A percentile compares a stretch with the other conserved stretches of the same genome.
Evolutionary conservation across 768 basidiomycete species (phyloP).

Genomic region (Amanita molliuscula): DNA sequence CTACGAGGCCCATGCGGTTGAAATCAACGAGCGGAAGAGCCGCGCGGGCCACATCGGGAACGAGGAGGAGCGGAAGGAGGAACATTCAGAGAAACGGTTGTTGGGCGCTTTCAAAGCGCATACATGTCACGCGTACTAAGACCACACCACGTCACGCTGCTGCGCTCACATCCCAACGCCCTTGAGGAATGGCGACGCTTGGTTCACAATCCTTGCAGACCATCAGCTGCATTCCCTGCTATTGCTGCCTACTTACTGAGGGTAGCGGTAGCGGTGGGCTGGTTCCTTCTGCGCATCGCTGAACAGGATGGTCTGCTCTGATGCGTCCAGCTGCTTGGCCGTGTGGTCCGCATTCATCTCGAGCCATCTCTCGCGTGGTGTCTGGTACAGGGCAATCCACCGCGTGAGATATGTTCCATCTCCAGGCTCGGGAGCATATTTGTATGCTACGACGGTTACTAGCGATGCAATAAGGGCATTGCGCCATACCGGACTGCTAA

Average conservation of each 20-base stretch:
- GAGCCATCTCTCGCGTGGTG: constrained; percentile 45
- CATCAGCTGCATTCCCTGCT: background rate
- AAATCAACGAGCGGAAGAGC: constrained; percentile 33
- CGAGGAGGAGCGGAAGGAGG: constrained; percentile 14
- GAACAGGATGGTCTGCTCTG: constrained; percentile 33
- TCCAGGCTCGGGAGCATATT: constrained; percentile 52
- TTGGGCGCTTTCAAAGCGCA: background rate
- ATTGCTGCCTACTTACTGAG: constrained; percentile 50
- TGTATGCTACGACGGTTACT: constrained; percentile 46
- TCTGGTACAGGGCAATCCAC: constrained; percentile 50
- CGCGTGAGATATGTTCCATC: constrained; percentile 57
- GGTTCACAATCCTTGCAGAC: constrained; percentile 39
- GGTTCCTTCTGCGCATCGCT: constrained; percentile 32
- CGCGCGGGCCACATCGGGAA: constrained; percentile 20
- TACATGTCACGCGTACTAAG: background rate
- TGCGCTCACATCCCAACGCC: constrained; percentile 42
- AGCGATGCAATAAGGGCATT: constrained; percentile 44
- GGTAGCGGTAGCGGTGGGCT: constrained; percentile 58
- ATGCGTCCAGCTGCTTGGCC: constrained; percentile 28
- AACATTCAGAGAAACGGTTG: constrained; percentile 12
- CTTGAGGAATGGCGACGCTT: constrained; percentile 49
- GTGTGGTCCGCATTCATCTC: constrained; percentile 49
- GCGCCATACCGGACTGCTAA: constrained; percentile 58
- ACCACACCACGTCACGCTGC: background rate
- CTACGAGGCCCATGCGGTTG: constrained; percentile 84